These are phyloP conservation scores for Fusarium multiceps DNA, from an alignment of 2,329 filamentous ascomycete genomes.

Conservation along the genomic window DNA sequence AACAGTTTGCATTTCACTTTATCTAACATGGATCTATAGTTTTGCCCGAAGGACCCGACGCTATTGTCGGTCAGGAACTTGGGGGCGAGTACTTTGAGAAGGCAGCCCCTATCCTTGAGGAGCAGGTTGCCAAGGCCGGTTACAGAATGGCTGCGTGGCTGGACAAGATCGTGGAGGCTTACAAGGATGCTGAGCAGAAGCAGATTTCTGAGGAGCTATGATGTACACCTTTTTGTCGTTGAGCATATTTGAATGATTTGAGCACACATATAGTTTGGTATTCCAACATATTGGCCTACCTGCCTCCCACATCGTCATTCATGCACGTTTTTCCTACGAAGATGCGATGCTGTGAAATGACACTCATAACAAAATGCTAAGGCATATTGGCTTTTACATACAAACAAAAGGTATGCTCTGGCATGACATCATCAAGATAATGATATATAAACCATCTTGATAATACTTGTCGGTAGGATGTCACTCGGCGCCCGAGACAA, in stretches of 20 bases:
- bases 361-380: not conserved
- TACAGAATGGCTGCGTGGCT: constrained; percentile 76
- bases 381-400: not conserved
- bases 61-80: constrained; percentile 69
- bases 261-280: not conserved
- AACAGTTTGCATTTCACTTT: constrained; percentile 1
- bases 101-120: constrained; percentile 72
- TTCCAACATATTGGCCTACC: not conserved
- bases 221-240: not conserved
- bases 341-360: not conserved
- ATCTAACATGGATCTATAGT: constrained; percentile 56
- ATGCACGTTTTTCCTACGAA: not conserved
- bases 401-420: not conserved
- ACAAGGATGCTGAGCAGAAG: constrained; percentile 37
- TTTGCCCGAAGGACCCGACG: constrained; percentile 68
- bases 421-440: constrained; percentile 1
- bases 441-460: not conserved
- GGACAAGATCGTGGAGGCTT: constrained; percentile 66
- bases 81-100: constrained; percentile 71
- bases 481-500: constrained; percentile 24
- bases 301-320: not conserved
- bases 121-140: constrained; percentile 75
- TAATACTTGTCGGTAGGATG: constrained; percentile 21
- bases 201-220: constrained; percentile 48
- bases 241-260: not conserved